Conservation (phyloP, 2,329 filamentous ascomycete species). For the Aspergillus texensis region DNA sequence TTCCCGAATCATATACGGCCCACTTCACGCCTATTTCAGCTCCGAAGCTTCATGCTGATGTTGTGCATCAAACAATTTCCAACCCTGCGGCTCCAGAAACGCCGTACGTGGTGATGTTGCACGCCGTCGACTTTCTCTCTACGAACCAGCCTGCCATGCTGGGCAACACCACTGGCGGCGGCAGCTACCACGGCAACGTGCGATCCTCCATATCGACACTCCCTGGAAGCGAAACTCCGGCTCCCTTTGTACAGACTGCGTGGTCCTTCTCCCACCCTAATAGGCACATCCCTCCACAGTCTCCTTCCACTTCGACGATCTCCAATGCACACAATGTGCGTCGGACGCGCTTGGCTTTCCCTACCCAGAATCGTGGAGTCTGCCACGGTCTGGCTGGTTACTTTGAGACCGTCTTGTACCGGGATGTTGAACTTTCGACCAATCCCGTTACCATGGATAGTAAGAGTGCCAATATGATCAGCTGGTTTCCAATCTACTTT, state of each 20-base stretch:
- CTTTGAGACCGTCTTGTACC: slow-evolving; percentile 94
- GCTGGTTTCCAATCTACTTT: slow-evolving; percentile 99
- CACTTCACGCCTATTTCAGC: slow-evolving; percentile 90
- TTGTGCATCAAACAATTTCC: slow-evolving; percentile 62
- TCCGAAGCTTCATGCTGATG: slow-evolving; percentile 81
- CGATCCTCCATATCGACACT: slow-evolving; percentile 32
- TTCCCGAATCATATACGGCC: slow-evolving; percentile 89
- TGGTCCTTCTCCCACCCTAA: slow-evolving; percentile 51
- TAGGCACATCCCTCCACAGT: slow-evolving; percentile 37
- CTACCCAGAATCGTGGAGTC: slow-evolving; percentile 75
- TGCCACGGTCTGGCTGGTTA: slow-evolving; percentile 92
- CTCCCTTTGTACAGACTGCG: slow-evolving; percentile 45
- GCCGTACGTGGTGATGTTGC: slow-evolving; percentile 92
- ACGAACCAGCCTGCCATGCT: slow-evolving; percentile 56
- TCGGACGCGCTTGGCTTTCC: slow-evolving; percentile 77
- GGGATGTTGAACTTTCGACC: slow-evolving; percentile 82
- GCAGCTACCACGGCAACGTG: slow-evolving; percentile 23
- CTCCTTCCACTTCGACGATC: slow-evolving; percentile 50
- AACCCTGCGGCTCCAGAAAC: slow-evolving; percentile 81
- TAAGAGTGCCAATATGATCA: slow-evolving; percentile 98
- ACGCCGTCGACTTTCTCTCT: slow-evolving; percentile 83
- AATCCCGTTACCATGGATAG: slow-evolving; percentile 87
- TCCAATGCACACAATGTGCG: slow-evolving; percentile 90
- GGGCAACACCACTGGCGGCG: slow-evolving; percentile 18
- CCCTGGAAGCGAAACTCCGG: slow-evolving; percentile 36